These are phyloP conservation scores for Colletotrichum musae DNA, from an alignment of 2,329 filamentous ascomycete genomes.

Conservation along the genomic window DNA sequence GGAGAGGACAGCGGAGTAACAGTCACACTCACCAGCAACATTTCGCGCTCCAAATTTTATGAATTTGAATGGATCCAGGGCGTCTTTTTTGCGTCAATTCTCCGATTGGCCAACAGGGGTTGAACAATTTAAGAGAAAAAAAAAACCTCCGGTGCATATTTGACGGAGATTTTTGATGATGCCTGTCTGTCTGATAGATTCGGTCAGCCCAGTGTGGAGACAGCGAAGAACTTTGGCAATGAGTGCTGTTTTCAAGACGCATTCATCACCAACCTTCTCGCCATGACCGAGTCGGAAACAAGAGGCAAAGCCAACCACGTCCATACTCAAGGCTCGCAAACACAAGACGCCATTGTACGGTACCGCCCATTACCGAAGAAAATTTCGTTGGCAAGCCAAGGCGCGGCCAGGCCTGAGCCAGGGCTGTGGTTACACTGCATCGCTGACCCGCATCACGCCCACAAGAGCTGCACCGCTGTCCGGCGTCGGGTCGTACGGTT, in stretches of 20 bases:
- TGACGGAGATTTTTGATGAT: slow-evolving; percentile 37
- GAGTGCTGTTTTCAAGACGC: background rate
- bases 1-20: slow-evolving; percentile 31
- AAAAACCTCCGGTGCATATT: slow-evolving; percentile 39
- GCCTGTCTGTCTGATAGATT: slow-evolving; percentile 33
- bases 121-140: no score
- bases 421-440: slow-evolving; percentile 36
- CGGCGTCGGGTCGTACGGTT: slow-evolving; percentile 9
- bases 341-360: background rate
- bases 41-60: slow-evolving; percentile 27
- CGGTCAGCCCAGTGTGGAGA: slow-evolving; percentile 35
- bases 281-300: background rate
- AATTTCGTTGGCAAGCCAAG: slow-evolving; percentile 18
- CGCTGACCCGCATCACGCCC: slow-evolving; percentile 31
- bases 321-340: background rate
- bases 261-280: background rate
- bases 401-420: background rate
- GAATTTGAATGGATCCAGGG: slow-evolving; percentile 29
- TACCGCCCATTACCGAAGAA: slow-evolving; percentile 3
- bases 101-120: slow-evolving; percentile 39
- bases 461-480: background rate
- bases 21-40: slow-evolving; percentile 8
- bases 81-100: slow-evolving; percentile 29
- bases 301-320: background rate
- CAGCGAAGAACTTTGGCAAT: slow-evolving; percentile 16